Evolutionary conservation across 805 yeast species (phyloP).

Genomic region (Yamadazyma tumulicola): DNA sequence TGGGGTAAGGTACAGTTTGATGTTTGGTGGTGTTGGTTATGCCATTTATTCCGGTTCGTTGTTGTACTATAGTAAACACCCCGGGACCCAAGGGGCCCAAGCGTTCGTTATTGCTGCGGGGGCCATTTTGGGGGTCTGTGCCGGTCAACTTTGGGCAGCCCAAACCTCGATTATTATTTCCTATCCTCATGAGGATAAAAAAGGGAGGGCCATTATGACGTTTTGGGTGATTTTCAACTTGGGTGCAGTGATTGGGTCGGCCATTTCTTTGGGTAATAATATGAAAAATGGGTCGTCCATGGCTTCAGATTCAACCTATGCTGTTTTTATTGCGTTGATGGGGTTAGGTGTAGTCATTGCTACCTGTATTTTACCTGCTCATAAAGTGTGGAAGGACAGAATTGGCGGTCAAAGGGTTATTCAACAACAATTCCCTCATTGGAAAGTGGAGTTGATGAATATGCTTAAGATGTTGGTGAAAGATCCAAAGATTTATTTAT

Average conservation of each 20-base stretch:
- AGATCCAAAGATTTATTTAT: conserved; percentile 39
- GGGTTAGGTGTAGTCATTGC: conserved; percentile 44
- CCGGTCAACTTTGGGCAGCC: conserved; percentile 56
- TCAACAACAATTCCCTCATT: conserved; percentile 41
- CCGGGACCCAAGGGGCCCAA: conserved; percentile 34
- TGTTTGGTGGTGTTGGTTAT: conserved; percentile 55
- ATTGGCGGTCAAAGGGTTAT: conserved; percentile 52
- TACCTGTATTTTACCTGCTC: conserved; percentile 44
- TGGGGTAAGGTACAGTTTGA: conserved; percentile 43
- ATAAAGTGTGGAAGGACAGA: conserved; percentile 45
- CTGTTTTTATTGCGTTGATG: conserved; percentile 54
- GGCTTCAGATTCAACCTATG: conserved; percentile 48
- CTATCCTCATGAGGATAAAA: conserved; percentile 52
- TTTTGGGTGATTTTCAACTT: conserved; percentile 62
- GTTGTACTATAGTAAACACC: conserved; percentile 45
- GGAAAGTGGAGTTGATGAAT: conserved; percentile 39
- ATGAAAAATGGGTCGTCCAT: conserved; percentile 36
- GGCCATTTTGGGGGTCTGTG: conserved; percentile 55
- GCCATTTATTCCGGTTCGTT: conserved; percentile 51
- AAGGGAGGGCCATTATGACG: conserved; percentile 51
- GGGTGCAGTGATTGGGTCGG: conserved; percentile 59
- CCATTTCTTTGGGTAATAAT: conserved; percentile 55
- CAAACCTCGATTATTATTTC: conserved; percentile 56
- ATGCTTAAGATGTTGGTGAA: conserved; percentile 7
- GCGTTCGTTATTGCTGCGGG: conserved; percentile 57